Percentiles rank a stretch among this genome's conserved stretches.
phyloP scores from a whole-genome alignment of 495 filamentous ascomycete species.

The Aspergillus baeticus region DNA sequence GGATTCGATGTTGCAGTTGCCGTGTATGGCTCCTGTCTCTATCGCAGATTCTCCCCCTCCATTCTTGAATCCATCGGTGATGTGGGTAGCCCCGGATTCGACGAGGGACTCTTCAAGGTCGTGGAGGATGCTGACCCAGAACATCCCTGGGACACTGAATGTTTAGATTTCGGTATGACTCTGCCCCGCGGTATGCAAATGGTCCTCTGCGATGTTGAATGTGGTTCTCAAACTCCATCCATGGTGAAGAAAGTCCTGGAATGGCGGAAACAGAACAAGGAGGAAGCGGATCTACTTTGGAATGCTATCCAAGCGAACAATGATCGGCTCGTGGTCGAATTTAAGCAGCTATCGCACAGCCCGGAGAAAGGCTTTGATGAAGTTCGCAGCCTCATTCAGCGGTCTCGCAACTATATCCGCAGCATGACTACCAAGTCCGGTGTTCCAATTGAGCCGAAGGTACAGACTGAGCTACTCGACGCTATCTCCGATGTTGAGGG shows the following conservation, averaged over 20 bases:
- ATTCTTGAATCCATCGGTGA: conserved; percentile 67
- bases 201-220: conserved; percentile 94
- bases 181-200: conserved; percentile 68
- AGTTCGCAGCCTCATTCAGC: conserved; percentile 42
- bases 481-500: conserved; percentile 68
- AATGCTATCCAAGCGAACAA: conserved; percentile 69
- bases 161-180: conserved; percentile 59
- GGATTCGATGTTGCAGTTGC: conserved; percentile 97
- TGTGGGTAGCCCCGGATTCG: conserved; percentile 62
- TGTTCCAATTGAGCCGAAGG: conserved; percentile 88
- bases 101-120: conserved; percentile 56
- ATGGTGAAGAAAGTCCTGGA: conserved; percentile 90
- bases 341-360: conserved; percentile 46
- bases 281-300: conserved; percentile 71
- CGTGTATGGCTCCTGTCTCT: conserved; percentile 85
- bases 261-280: conserved; percentile 70
- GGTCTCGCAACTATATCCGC: conserved; percentile 62
- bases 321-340: conserved; percentile 62
- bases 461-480: conserved; percentile 82
- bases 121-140: conserved; percentile 57
- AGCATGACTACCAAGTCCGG: conserved; percentile 69
- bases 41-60: conserved; percentile 83
- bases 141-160: conserved; percentile 74
- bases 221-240: conserved; percentile 86
- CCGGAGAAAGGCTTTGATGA: conserved; percentile 35